Evolutionary conservation across 2,329 filamentous ascomycete species (phyloP).

Genomic region (Claviceps maximensis): DNA sequence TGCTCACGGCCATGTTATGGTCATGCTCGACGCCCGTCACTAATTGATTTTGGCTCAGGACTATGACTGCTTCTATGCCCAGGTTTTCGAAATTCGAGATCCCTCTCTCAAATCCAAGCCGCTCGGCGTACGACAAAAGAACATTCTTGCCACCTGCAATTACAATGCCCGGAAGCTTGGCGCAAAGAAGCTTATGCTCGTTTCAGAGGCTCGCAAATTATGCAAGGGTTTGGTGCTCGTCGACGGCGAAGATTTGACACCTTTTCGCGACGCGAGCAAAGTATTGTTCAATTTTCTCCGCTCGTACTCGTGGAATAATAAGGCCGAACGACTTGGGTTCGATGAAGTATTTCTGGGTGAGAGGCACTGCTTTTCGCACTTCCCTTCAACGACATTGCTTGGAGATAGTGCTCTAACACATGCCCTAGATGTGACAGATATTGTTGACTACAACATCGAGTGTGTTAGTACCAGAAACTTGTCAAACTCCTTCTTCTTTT

Average conservation of each 20-base stretch:
- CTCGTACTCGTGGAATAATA: slow-evolving; percentile 62
- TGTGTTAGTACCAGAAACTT: slow-evolving; percentile 56
- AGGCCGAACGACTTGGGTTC: slow-evolving; percentile 72
- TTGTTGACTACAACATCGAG: slow-evolving; percentile 67
- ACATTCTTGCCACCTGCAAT: slow-evolving; percentile 87
- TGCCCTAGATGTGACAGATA: slow-evolving; percentile 63
- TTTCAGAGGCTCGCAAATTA: slow-evolving; percentile 63
- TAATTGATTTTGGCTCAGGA: slow-evolving; percentile 31
- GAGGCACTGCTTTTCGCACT: background rate
- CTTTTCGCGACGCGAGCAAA: slow-evolving; percentile 80
- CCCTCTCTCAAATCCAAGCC: slow-evolving; percentile 60
- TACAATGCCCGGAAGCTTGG: slow-evolving; percentile 71
- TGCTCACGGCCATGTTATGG: background rate
- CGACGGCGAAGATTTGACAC: slow-evolving; percentile 73
- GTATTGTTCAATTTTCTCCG: slow-evolving; percentile 60
- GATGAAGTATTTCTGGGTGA: slow-evolving; percentile 60
- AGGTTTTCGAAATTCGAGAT: slow-evolving; percentile 72
- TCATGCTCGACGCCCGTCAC: background rate
- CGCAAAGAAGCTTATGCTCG: slow-evolving; percentile 71
- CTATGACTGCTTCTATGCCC: slow-evolving; percentile 90
- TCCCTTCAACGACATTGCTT: background rate
- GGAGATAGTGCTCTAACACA: background rate
- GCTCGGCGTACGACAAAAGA: slow-evolving; percentile 82
- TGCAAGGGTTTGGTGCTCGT: slow-evolving; percentile 80
- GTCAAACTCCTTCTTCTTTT: slow-evolving; percentile 62